Evolutionary conservation across 805 yeast species (phyloP).

Genomic region (Cyberlindnera nakhonratchasimensis): DNA sequence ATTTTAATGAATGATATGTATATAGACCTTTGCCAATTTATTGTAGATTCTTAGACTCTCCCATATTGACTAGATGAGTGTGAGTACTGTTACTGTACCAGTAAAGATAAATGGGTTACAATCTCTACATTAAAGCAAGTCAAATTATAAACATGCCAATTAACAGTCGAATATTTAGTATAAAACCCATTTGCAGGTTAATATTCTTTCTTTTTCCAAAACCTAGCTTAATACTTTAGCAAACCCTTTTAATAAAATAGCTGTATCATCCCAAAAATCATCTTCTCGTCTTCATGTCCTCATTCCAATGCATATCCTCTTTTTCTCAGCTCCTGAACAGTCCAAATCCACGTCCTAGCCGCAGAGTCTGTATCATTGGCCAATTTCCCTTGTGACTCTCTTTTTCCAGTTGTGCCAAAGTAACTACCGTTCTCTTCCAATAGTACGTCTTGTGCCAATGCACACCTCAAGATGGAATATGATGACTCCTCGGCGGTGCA

Average conservation of each 20-base stretch:
- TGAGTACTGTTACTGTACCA: too few relatives aligned
- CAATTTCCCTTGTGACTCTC: constrained; percentile 51
- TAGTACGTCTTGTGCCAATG: constrained; percentile 45
- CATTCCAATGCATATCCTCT: constrained; percentile 39
- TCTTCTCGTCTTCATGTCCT: neutral
- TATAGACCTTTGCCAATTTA: too few relatives aligned
- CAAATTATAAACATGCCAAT: too few relatives aligned
- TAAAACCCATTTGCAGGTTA: too few relatives aligned
- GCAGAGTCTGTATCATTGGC: constrained; percentile 59
- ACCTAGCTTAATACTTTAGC: neutral
- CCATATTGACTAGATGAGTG: too few relatives aligned
- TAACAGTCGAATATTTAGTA: too few relatives aligned
- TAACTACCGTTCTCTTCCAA: constrained; percentile 62
- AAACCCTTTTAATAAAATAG: neutral
- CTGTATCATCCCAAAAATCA: neutral
- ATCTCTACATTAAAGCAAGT: too few relatives aligned
- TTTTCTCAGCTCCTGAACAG: constrained; percentile 53
- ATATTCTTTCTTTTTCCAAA: too few relatives aligned
- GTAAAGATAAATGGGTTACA: too few relatives aligned
- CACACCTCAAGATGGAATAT: constrained; percentile 58
- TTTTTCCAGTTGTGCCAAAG: constrained; percentile 57
- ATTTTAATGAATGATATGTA: too few relatives aligned
- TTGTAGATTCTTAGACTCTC: too few relatives aligned
- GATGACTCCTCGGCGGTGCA: constrained; percentile 71
- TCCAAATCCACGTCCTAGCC: constrained; percentile 78